Percentiles rank a stretch among this genome's conserved stretches.
phyloP scores from a whole-genome alignment of 768 basidiomycete species.

The Suillus alpinus region DNA sequence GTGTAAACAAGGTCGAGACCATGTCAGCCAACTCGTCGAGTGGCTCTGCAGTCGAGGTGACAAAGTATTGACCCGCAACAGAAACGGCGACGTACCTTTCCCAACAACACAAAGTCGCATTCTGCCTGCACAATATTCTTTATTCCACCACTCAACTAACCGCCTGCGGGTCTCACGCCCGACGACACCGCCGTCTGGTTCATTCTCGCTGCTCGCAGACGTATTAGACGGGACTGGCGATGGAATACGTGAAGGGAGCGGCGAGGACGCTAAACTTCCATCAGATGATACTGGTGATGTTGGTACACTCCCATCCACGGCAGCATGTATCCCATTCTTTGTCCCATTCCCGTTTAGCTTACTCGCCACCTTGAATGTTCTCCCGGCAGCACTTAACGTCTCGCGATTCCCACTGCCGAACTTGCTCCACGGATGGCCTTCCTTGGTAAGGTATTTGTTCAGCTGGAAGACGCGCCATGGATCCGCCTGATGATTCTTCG shows the following conservation, averaged over 20 bases:
- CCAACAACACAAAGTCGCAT: conserved; percentile 82
- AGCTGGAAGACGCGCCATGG: conserved; percentile 94
- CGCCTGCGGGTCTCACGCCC: conserved; percentile 80
- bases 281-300: conserved; percentile 6
- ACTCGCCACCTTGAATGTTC: conserved; percentile 49
- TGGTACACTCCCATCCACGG: neutral
- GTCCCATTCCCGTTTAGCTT: conserved; percentile 29
- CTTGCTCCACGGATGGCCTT: conserved; percentile 84
- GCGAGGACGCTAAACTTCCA: conserved; percentile 35
- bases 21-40: conserved; percentile 68
- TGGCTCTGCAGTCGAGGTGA: conserved; percentile 49
- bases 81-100: conserved; percentile 47
- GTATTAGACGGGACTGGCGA: conserved; percentile 59
- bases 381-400: conserved; percentile 65
- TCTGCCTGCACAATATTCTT: conserved; percentile 77
- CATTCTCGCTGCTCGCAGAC: conserved; percentile 53
- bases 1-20: conserved; percentile 66
- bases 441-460: conserved; percentile 79
- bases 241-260: conserved; percentile 50
- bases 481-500: conserved; percentile 91
- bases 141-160: conserved; percentile 81
- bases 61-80: neutral
- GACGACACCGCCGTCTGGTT: conserved; percentile 73
- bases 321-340: conserved; percentile 28
- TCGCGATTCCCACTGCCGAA: conserved; percentile 87